Conservation (phyloP, 805 yeast genomes). For the Nakazawaea pomicola region DNA sequence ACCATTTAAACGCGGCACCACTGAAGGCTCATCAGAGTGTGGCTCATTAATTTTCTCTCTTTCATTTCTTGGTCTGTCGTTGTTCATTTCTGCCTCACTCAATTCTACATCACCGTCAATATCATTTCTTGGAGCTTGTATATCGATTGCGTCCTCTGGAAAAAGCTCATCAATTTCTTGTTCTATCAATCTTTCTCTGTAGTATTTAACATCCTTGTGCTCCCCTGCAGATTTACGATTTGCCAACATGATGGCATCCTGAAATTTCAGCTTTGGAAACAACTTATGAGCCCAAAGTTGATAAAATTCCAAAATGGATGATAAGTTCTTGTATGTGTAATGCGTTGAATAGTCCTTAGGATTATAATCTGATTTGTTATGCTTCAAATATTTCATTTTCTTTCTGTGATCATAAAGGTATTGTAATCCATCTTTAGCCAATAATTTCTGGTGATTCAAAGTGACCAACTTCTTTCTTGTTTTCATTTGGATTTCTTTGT, state of each 20-base stretch:
- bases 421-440: conserved; percentile 54
- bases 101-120: background rate
- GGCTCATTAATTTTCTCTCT: no score
- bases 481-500: conserved; percentile 13
- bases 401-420: conserved; percentile 34
- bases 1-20: conserved; percentile 10
- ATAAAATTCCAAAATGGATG: conserved; percentile 47
- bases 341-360: conserved; percentile 28
- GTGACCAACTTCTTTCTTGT: conserved; percentile 32
- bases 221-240: conserved; percentile 42
- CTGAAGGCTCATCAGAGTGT: conserved; percentile 1
- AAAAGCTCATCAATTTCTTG: conserved; percentile 27
- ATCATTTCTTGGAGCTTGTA: background rate
- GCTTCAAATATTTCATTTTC: conserved; percentile 27
- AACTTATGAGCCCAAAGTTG: conserved; percentile 74
- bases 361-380: conserved; percentile 16
- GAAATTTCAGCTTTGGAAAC: conserved; percentile 76
- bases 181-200: conserved; percentile 30
- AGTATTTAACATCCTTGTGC: conserved; percentile 34
- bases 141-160: conserved; percentile 7
- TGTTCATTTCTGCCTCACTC: conserved; percentile 2
- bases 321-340: conserved; percentile 44
- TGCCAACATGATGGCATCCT: conserved; percentile 57
- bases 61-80: no score
- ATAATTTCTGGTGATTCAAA: conserved; percentile 46